Evolutionary conservation across 2,329 filamentous ascomycete species (phyloP).

Genomic region (Camptophora hylomeconis): DNA sequence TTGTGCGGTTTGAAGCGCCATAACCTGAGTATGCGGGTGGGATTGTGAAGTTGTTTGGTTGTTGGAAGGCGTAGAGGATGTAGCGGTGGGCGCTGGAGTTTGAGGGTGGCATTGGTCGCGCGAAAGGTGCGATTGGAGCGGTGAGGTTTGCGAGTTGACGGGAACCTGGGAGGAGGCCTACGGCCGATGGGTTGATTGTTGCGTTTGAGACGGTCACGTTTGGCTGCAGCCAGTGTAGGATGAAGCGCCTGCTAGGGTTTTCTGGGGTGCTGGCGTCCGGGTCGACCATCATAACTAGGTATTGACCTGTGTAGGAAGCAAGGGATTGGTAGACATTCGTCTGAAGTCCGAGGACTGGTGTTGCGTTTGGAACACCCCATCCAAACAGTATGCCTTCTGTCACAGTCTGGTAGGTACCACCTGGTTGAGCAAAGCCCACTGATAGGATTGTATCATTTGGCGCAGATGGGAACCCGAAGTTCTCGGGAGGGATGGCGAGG

Average conservation of each 20-base stretch:
- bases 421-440: conserved; percentile 9
- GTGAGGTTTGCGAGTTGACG: too few species aligned
- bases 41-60: conserved; percentile 12
- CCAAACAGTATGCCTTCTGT: conserved; percentile 12
- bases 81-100: conserved; percentile 16
- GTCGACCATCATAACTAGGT: conserved; percentile 15
- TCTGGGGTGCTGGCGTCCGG: conserved; percentile 14
- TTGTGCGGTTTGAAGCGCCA: conserved; percentile 9
- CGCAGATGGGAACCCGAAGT: conserved; percentile 13
- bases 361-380: conserved; percentile 6
- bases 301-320: conserved; percentile 15
- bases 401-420: conserved; percentile 9
- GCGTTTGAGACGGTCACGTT: conserved; percentile 7
- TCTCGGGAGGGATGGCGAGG: conserved; percentile 11
- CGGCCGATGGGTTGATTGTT: conserved; percentile 3
- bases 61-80: conserved; percentile 14
- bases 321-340: conserved; percentile 8
- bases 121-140: conserved; percentile 9
- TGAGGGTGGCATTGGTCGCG: conserved; percentile 9
- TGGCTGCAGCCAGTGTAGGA: conserved; percentile 14
- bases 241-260: conserved; percentile 9
- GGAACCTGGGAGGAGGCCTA: too few species aligned
- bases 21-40: conserved; percentile 10
- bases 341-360: background rate
- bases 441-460: conserved; percentile 11